phyloP scores from a whole-genome alignment of 2,329 filamentous ascomycete species.

The Sporothrix protearum region DNA sequence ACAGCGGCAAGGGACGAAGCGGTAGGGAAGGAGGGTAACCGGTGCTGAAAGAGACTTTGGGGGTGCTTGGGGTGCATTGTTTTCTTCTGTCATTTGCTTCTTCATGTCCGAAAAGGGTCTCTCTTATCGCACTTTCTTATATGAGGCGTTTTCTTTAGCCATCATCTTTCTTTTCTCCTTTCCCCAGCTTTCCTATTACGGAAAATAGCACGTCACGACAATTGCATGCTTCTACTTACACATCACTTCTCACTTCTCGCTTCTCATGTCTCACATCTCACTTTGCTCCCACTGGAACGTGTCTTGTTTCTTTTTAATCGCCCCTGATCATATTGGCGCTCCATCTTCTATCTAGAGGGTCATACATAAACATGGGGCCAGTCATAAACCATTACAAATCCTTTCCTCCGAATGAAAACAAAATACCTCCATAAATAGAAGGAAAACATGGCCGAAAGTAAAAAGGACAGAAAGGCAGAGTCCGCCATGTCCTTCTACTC shows the following conservation, averaged over 20 bases:
- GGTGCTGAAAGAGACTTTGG: neutral
- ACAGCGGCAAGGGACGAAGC: constrained; percentile 22
- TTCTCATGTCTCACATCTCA: too few species aligned
- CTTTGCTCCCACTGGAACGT: neutral
- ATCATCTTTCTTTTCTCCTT: neutral
- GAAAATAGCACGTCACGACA: neutral
- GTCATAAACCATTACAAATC: constrained; percentile 21
- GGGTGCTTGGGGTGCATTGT: neutral
- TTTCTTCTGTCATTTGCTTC: neutral
- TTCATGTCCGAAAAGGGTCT: neutral
- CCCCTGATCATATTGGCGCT: constrained; percentile 4
- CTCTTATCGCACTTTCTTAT: too few species aligned
- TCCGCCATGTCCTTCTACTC: neutral
- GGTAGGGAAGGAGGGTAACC: neutral
- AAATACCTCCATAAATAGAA: neutral
- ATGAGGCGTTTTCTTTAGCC: neutral
- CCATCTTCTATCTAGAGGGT: neutral
- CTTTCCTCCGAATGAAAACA: constrained; percentile 11
- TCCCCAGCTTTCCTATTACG: neutral
- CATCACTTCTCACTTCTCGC: constrained; percentile 5
- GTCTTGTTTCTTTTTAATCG: neutral
- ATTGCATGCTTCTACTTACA: neutral
- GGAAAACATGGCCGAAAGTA: neutral
- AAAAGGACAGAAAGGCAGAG: neutral
- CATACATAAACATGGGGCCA: constrained; percentile 18